Evolutionary conservation across 2,329 filamentous ascomycete genomes (phyloP).

Genomic region (Nannizziopsis arthrosporioides): DNA sequence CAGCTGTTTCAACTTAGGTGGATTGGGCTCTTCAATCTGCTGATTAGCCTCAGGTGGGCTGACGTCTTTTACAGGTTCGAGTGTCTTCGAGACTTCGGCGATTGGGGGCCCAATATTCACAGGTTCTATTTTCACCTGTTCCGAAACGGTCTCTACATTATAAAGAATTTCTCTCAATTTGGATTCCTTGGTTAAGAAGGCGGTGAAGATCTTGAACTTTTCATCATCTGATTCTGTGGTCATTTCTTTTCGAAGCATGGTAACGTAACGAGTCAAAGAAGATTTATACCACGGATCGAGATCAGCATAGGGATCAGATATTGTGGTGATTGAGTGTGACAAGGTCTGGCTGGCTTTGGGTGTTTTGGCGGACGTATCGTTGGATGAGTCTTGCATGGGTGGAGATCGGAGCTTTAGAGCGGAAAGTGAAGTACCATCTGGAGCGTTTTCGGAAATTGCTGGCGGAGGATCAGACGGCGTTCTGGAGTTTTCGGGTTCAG

Average conservation of each 20-base stretch:
- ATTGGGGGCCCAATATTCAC: constrained; percentile 10
- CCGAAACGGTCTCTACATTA: constrained; percentile 34
- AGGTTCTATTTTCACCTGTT: constrained; percentile 19
- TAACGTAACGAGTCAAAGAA: constrained; percentile 43
- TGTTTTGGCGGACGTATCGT: constrained; percentile 1
- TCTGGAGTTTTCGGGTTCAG: background rate
- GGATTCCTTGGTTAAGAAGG: constrained; percentile 39
- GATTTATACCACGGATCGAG: constrained; percentile 48
- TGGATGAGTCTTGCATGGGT: constrained; percentile 4
- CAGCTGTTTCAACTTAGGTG: constrained; percentile 2
- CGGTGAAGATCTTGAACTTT: constrained; percentile 43
- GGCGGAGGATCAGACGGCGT: background rate
- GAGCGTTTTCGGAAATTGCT: background rate
- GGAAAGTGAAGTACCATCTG: constrained; percentile 10
- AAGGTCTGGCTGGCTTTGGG: constrained; percentile 8
- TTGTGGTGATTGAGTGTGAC: constrained; percentile 16
- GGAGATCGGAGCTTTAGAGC: constrained; percentile 9
- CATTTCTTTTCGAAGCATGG: constrained; percentile 44
- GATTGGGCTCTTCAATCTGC: background rate
- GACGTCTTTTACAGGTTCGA: too few relatives aligned
- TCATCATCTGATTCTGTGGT: constrained; percentile 38
- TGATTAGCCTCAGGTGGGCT: background rate
- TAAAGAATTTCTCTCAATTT: constrained; percentile 39
- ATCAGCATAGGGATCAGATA: constrained; percentile 40
- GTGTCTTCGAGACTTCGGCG: too few relatives aligned